phyloP scores from a whole-genome alignment of 257 asterid genomes.

The Solanum bukasovii region DNA sequence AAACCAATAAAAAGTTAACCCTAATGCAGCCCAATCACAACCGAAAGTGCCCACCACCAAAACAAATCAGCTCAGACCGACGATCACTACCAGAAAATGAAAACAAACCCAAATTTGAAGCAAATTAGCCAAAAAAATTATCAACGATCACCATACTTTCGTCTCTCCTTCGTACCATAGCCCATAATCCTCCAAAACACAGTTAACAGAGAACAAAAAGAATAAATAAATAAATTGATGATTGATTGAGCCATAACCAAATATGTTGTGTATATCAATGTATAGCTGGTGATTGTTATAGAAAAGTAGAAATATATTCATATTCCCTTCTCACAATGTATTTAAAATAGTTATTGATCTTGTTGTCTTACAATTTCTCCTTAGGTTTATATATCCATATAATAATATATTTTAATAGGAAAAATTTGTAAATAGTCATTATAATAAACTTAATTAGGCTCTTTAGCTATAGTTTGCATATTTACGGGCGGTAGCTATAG shows the following conservation, averaged over 20 bases:
- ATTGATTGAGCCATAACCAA: background rate
- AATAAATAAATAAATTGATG: no score
- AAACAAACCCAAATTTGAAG: background rate
- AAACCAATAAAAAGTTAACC: no score
- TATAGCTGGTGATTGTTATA: background rate
- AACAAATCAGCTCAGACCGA: no score
- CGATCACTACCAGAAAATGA: background rate
- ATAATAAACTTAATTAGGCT: no score
- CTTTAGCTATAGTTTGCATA: no score
- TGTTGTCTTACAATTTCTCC: background rate
- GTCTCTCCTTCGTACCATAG: background rate
- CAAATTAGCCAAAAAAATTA: background rate
- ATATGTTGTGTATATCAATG: background rate
- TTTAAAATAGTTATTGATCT: background rate
- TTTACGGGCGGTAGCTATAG: accelerated
- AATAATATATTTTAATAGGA: no score
- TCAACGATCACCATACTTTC: background rate
- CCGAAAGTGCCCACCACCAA: background rate
- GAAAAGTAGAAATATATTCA: background rate
- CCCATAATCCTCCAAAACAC: background rate
- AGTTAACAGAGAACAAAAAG: background rate
- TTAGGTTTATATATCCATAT: no score
- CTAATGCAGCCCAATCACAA: no score
- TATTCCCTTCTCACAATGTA: background rate
- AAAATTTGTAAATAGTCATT: no score